Evolutionary conservation across 2,329 filamentous ascomycete genomes (phyloP).

Genomic region (Plectosphaerella plurivora): DNA sequence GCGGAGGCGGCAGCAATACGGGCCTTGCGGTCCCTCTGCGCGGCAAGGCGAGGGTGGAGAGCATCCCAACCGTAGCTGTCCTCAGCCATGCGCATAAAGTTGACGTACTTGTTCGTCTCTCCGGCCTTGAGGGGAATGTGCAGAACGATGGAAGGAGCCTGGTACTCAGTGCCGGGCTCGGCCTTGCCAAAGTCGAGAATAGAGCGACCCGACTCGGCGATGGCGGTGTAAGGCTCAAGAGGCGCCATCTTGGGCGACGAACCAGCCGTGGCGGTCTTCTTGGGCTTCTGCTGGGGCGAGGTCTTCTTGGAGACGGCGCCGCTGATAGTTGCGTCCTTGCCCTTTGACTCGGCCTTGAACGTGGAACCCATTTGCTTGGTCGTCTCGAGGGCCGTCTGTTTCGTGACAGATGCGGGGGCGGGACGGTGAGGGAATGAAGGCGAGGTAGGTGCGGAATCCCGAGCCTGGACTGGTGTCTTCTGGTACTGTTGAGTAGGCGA

Average conservation of each 20-base stretch:
- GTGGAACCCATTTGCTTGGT: slow-evolving; percentile 29
- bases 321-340: slow-evolving; percentile 7
- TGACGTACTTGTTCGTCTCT: slow-evolving; percentile 85
- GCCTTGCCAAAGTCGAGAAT: slow-evolving; percentile 60
- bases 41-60: slow-evolving; percentile 84
- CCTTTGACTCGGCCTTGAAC: slow-evolving; percentile 10
- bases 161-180: slow-evolving; percentile 52
- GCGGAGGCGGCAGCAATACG: slow-evolving; percentile 87
- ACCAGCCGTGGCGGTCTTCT: slow-evolving; percentile 30
- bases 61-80: slow-evolving; percentile 94
- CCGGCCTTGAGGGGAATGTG: slow-evolving; percentile 71
- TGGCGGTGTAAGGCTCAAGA: slow-evolving; percentile 39
- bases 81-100: slow-evolving; percentile 90
- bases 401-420: slow-evolving; percentile 27
- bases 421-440: slow-evolving; percentile 32
- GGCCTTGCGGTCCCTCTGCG: slow-evolving; percentile 80
- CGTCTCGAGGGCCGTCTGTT: slow-evolving; percentile 24
- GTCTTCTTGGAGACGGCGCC: slow-evolving; percentile 35
- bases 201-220: slow-evolving; percentile 35
- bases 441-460: slow-evolving; percentile 35
- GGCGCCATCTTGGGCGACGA: slow-evolving; percentile 47
- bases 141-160: slow-evolving; percentile 75
- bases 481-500: slow-evolving; percentile 28
- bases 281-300: slow-evolving; percentile 42
- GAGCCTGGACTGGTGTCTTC: slow-evolving; percentile 14